These are phyloP conservation scores for Bretschneidera sinensis DNA, from an alignment of 345 rosid genomes.

Conservation along the genomic window DNA sequence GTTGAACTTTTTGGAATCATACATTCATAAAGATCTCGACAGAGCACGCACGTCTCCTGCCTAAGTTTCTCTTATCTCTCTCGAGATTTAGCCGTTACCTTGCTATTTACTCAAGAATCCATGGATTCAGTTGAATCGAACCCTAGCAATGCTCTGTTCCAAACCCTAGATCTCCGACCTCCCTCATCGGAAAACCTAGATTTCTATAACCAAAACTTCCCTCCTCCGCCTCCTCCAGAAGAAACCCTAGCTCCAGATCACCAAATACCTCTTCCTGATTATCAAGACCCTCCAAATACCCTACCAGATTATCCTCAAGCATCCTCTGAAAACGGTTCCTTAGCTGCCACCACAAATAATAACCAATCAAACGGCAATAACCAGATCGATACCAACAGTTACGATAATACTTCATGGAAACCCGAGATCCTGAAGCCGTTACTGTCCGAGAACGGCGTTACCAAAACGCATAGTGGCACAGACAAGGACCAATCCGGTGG, in stretches of 20 bases:
- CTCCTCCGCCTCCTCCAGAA: conserved; percentile 7
- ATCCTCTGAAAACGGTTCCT: conserved; percentile 2
- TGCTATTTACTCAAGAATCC: too few species aligned
- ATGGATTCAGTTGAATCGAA: conserved; percentile 35
- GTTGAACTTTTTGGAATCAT: too few species aligned
- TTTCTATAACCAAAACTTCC: conserved; percentile 12
- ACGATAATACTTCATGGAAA: conserved; percentile 16
- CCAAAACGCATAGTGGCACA: conserved; percentile 54
- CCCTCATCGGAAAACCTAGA: conserved; percentile 14
- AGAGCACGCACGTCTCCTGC: too few species aligned
- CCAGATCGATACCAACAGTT: conserved; percentile 1
- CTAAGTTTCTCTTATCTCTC: not conserved
- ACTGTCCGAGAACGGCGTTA: conserved; percentile 57
- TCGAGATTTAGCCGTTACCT: not conserved
- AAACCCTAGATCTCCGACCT: conserved; percentile 23
- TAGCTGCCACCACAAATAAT: conserved; percentile 1
- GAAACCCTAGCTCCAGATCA: conserved; percentile 19
- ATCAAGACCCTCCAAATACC: not conserved
- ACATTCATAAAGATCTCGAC: too few species aligned
- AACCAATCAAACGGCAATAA: not conserved
- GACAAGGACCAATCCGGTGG: conserved; percentile 73
- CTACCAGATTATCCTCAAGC: conserved; percentile 2
- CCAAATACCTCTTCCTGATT: conserved; percentile 12
- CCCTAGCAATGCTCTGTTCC: conserved; percentile 13
- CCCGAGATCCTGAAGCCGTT: conserved; percentile 34